A percentile compares a stretch with the other conserved stretches of the same genome.
phyloP scores from a whole-genome alignment of 352 stramenopile genomes.

The Phytophthora foliorum region DNA sequence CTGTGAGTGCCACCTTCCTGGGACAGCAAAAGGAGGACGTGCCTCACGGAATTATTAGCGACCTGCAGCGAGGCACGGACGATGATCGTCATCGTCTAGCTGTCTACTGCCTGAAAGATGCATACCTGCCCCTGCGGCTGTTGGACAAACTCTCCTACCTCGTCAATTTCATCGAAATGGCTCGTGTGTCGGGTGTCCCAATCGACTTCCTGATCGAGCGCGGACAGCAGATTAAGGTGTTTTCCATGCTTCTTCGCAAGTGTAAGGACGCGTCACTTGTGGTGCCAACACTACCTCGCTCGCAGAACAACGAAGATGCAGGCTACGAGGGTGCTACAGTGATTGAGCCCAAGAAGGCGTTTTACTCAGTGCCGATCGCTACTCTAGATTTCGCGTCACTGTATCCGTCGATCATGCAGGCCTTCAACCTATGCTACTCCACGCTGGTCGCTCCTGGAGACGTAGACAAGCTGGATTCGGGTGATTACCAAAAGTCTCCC shows the following conservation, averaged over 20 bases:
- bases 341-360: slow-evolving; percentile 99
- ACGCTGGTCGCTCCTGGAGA: slow-evolving; percentile 94
- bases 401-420: slow-evolving; percentile 99
- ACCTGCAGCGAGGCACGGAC: slow-evolving; percentile 95
- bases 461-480: slow-evolving; percentile 63
- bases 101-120: slow-evolving; percentile 99
- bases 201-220: slow-evolving; percentile 98
- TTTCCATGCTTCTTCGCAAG: slow-evolving; percentile 99
- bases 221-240: slow-evolving; percentile 99
- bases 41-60: slow-evolving; percentile 99
- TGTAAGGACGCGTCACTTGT: slow-evolving; percentile 95
- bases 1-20: slow-evolving; percentile 98
- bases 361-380: slow-evolving; percentile 99
- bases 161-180: slow-evolving; percentile 99
- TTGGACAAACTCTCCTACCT: slow-evolving; percentile 99
- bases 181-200: slow-evolving; percentile 98
- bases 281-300: slow-evolving; percentile 96
- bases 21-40: slow-evolving; percentile 99
- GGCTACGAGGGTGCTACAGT: slow-evolving; percentile 99
- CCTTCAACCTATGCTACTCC: slow-evolving; percentile 99
- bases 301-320: slow-evolving; percentile 79
- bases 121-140: slow-evolving; percentile 95
- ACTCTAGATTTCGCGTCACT: slow-evolving; percentile 99
- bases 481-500: slow-evolving; percentile 94
- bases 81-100: slow-evolving; percentile 98